Base-by-base conservation (phyloP, 164 flowering plant species). In the Saururus chinensis region DNA sequence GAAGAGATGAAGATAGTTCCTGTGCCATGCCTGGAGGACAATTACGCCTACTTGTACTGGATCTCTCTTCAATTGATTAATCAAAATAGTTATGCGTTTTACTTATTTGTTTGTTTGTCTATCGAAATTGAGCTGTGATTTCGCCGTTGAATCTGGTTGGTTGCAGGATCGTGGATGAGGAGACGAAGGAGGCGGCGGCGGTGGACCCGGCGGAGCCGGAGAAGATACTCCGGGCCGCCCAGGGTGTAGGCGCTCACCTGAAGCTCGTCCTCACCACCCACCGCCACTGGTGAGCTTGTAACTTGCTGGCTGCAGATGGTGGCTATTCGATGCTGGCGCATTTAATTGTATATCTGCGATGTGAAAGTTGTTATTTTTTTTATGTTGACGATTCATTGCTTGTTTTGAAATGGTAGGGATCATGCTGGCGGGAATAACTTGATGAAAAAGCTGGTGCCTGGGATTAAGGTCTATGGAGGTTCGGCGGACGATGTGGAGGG, bases 161-260 rank as follows among this genome's bases (percentile, higher is more conserved):
- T 20, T 51, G 58, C 74, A 92, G 96, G 74, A 80, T 92, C 53
- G 78, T 88, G 25, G 97, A 92, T 66, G 98, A 89, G 71, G 64
- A 24, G 30, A 74, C 95, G 0, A 80, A 75, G 70, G 87, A 89
- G 70, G 98, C 95, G 0, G 98, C 96, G 4, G 90, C 64, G 1
- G 97, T 92, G 9, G 98, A 93, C 77, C 98, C 98, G 0, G 98
- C 82, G 1, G 97, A 93, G 74, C 95, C 97, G 7, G 84, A 85
- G 48, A 92, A 88, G 81, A 69, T 89, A 60, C 64, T 92, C n/a
- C 56, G 66, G 41, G 81, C 66, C 22, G 90, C 87, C 48, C 52
- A 69, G 9, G 73, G 76, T 19, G 76, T 75, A 37, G 87, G 81
- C 23, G 82, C 74, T 58, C 23, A 63, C 26, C 73, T 86, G 52